Evolutionary conservation across 768 basidiomycete genomes (phyloP).

Genomic region (Auriscalpium orientale): DNA sequence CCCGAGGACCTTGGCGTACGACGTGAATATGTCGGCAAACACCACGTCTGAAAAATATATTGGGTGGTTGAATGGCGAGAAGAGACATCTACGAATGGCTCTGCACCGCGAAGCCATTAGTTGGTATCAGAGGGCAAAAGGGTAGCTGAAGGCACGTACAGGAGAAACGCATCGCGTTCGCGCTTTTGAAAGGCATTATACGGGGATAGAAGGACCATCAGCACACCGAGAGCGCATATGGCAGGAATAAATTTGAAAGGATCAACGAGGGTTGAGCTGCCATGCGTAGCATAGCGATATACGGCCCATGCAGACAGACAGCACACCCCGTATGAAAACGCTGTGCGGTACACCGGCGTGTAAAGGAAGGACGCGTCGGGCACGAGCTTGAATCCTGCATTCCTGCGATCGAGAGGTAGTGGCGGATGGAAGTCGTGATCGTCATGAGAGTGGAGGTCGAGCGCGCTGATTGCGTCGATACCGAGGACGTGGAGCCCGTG

Average conservation of each 20-base stretch:
- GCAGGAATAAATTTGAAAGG: conserved; percentile 70
- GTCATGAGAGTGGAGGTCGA: conserved; percentile 44
- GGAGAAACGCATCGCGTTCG: conserved; percentile 71
- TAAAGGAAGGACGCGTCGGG: conserved; percentile 40
- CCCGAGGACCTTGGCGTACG: conserved; percentile 93
- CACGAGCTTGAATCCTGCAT: conserved; percentile 26
- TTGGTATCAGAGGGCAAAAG: conserved; percentile 1
- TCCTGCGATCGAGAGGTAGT: conserved; percentile 18
- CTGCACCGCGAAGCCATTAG: conserved; percentile 31
- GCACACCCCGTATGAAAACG: conserved; percentile 51
- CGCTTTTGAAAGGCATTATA: conserved; percentile 56
- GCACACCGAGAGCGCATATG: conserved; percentile 50
- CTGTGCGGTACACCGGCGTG: conserved; percentile 59
- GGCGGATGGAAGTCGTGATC: conserved; percentile 6
- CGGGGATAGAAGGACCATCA: conserved; percentile 58
- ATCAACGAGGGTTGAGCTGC: conserved; percentile 57
- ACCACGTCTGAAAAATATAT: conserved; percentile 89
- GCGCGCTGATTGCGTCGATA: conserved; percentile 62
- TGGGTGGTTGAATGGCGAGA: conserved; percentile 49
- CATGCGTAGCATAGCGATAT: conserved; percentile 55
- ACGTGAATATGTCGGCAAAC: conserved; percentile 92
- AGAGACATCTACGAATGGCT: conserved; percentile 65
- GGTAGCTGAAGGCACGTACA: conserved; percentile 41
- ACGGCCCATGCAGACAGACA: conserved; percentile 60
- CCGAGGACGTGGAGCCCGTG: conserved; percentile 72